Evolutionary conservation across 257 asterid genomes (phyloP).

Genomic region (Solanum gandarillasii): DNA sequence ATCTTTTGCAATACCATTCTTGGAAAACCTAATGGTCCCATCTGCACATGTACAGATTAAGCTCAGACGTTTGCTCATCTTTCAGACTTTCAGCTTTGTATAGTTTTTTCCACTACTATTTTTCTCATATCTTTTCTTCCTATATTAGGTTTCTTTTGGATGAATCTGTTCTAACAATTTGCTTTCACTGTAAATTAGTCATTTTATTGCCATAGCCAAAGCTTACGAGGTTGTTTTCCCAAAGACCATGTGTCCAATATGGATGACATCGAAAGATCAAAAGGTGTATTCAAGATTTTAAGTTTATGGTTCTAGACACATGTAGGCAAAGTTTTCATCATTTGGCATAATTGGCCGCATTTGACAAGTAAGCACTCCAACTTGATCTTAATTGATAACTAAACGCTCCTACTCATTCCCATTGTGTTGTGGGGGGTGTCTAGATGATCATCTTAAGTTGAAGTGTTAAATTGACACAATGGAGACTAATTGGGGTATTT

Average conservation of each 20-base stretch:
- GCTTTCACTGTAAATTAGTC: background rate
- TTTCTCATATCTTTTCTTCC: background rate
- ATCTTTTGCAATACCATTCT: background rate
- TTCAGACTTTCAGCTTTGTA: background rate
- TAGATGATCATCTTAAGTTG: background rate
- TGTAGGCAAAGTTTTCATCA: background rate
- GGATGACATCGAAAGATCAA: background rate
- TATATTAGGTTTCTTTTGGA: background rate
- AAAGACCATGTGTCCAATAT: background rate
- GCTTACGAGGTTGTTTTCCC: background rate
- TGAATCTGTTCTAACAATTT: background rate
- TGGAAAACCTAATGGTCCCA: background rate
- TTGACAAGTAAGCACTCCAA: no score
- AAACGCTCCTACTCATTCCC: background rate
- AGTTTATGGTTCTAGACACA: background rate
- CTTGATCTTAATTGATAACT: background rate
- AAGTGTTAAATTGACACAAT: background rate
- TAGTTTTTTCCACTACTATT: background rate
- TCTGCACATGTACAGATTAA: background rate
- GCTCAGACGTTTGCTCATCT: background rate
- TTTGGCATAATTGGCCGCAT: background rate
- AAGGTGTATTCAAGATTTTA: background rate
- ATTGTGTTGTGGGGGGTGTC: background rate
- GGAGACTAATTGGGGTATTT: background rate
- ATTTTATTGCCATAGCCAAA: background rate